Conservation (phyloP, 441 rosid species). For the Capsella rubella region DNA sequence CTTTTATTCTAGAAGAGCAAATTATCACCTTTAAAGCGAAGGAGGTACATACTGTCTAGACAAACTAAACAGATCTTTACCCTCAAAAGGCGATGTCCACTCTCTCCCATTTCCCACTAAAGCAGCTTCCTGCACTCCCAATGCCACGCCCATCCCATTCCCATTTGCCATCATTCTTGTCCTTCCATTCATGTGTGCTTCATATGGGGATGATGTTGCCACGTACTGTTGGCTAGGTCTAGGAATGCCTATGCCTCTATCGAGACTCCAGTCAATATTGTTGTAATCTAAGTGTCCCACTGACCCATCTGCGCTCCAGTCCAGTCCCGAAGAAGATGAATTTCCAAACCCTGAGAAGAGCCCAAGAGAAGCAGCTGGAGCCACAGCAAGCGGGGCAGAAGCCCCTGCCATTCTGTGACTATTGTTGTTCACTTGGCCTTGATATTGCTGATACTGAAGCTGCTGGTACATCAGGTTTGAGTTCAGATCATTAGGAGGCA, state of each 20-base stretch:
- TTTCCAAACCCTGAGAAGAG: conserved; percentile 72
- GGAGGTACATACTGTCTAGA: conserved; percentile 78
- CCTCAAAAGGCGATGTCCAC: conserved; percentile 93
- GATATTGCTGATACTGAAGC: conserved; percentile 54
- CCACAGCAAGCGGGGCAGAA: conserved; percentile 55
- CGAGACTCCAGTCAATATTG: conserved; percentile 88
- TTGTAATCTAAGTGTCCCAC: conserved; percentile 71
- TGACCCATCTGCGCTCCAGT: conserved; percentile 79
- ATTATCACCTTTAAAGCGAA: conserved; percentile 36
- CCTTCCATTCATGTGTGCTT: conserved; percentile 51
- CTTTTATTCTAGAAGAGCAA: conserved; percentile 37
- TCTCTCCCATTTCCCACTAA: conserved; percentile 60
- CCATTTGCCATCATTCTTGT: conserved; percentile 55
- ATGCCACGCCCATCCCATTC: conserved; percentile 37
- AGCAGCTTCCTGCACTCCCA: conserved; percentile 55
- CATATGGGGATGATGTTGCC: conserved; percentile 51
- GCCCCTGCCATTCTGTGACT: conserved; percentile 50
- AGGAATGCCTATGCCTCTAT: conserved; percentile 56
- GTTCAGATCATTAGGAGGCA: conserved; percentile 51
- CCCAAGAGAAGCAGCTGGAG: conserved; percentile 94
- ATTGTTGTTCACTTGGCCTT: conserved; percentile 59
- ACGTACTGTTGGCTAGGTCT: conserved; percentile 55
- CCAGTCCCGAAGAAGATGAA: conserved; percentile 68
- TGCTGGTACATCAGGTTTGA: conserved; percentile 66
- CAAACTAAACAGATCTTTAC: conserved; percentile 86